Conservation (phyloP, 2,329 filamentous ascomycete species). For the Apiospora rasikravindrae region DNA sequence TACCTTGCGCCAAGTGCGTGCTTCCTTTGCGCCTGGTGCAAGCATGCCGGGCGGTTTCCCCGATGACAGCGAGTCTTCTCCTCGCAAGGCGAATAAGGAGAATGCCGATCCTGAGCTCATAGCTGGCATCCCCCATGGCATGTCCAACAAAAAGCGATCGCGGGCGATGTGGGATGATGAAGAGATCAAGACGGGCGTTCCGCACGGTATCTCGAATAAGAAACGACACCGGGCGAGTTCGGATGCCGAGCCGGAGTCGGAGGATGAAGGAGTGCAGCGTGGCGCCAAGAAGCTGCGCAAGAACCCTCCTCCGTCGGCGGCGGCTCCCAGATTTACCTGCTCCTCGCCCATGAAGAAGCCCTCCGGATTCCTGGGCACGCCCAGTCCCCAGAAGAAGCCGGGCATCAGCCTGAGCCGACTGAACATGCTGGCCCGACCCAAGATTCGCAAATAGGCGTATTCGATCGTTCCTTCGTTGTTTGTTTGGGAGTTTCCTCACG, state of each 20-base stretch:
- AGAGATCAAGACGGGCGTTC: conserved; percentile 46
- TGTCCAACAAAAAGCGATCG: conserved; percentile 69
- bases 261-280: conserved; percentile 50
- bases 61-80: conserved; percentile 30
- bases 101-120: conserved; percentile 43
- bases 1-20: conserved; percentile 64
- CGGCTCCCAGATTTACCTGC: conserved; percentile 53
- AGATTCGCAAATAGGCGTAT: conserved; percentile 52
- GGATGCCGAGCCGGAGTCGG: conserved; percentile 60
- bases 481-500: background rate
- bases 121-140: conserved; percentile 61
- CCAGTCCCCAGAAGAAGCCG: conserved; percentile 59
- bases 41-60: conserved; percentile 65
- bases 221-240: conserved; percentile 65
- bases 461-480: conserved; percentile 9
- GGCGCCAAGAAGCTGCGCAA: conserved; percentile 63
- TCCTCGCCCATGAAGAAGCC: conserved; percentile 44
- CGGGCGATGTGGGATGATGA: conserved; percentile 56
- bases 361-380: conserved; percentile 31
- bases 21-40: conserved; percentile 50
- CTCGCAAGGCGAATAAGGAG: conserved; percentile 43
- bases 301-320: conserved; percentile 52
- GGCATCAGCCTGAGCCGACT: conserved; percentile 62
- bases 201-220: conserved; percentile 70
- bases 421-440: conserved; percentile 66